Base-by-base conservation (phyloP, 352 stramenopile species). In the Phytophthora lateralis region DNA sequence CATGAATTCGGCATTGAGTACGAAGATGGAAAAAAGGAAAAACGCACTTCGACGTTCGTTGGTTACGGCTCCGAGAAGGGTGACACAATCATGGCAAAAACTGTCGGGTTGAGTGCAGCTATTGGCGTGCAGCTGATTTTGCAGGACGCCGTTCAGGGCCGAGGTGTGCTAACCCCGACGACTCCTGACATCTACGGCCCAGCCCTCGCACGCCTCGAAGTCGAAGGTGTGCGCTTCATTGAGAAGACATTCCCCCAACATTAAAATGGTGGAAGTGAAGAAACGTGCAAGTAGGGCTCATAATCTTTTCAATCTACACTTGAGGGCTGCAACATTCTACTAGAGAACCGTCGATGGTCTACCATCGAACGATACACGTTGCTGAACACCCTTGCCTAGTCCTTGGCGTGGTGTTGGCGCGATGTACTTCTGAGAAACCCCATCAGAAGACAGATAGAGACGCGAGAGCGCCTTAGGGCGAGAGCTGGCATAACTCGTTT, bases 11-110 rank as follows among this genome's bases (percentile, higher is more conserved):
- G 85, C 11, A 74, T 95, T 21, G 76, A 91, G 43, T 91, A 89
- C 50, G 64, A 77, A 35, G 83, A 95, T 48, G 86, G 82, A 37
- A 88, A 84, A 54, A 86, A 88, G 55, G 91, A 98, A 75, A 86
- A 76, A 59, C 89, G 96, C 32, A 92, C 83, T 8, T 98, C 90
- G 1, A 97, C 85, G 10, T 91, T 98, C 27, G 83, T 98, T 27
- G 88, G 94, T 4, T 98, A 98, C 64, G 96, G 95, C 10, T 88
- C 86, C 6, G 84, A 94, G 26, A 73, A 91, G 6, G 83, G 91
- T 6, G 94, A 97, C 73, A 98, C 92, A 2, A 90, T 97, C 30
- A 99, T 99, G 96, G 90, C 91, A 15, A 97, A 97, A 73, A 98
- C 95, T 9, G 96, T 99, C 24, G 96, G 96, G 6, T 87, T 98